phyloP scores from a whole-genome alignment of 192 early-diverging fungal genomes.

The Umbelopsis ramanniana region DNA sequence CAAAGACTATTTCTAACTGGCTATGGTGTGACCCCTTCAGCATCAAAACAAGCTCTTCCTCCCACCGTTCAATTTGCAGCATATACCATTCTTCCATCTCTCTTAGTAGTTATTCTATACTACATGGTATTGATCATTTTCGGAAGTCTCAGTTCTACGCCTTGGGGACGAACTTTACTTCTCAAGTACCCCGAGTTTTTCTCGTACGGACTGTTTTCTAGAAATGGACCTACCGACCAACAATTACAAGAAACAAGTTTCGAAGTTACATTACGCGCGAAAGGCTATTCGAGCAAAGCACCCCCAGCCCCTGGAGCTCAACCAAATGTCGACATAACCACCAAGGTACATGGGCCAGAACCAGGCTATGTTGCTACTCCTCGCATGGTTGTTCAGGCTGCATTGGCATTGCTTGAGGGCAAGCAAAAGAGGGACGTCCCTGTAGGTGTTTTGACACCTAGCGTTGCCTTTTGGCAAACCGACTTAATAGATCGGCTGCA shows the following conservation, averaged over 20 bases:
- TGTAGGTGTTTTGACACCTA: slow-evolving; percentile 55
- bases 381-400: slow-evolving; percentile 57
- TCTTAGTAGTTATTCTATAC: slow-evolving; percentile 31
- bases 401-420: slow-evolving; percentile 52
- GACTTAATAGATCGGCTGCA: slow-evolving; percentile 49
- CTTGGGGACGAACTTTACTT: slow-evolving; percentile 58
- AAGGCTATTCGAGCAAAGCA: slow-evolving; percentile 50
- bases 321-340: slow-evolving; percentile 54
- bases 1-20: slow-evolving; percentile 57
- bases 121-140: slow-evolving; percentile 41
- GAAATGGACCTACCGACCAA: slow-evolving; percentile 54
- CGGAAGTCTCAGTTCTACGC: slow-evolving; percentile 48
- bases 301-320: not conserved
- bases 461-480: slow-evolving; percentile 57
- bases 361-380: slow-evolving; percentile 70
- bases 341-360: slow-evolving; percentile 67
- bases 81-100: slow-evolving; percentile 57
- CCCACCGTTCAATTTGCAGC: slow-evolving; percentile 65
- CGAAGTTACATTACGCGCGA: slow-evolving; percentile 53
- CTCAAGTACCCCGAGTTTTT: slow-evolving; percentile 63
- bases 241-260: slow-evolving; percentile 62
- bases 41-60: slow-evolving; percentile 26
- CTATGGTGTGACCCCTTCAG: slow-evolving; percentile 35
- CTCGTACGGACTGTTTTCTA: slow-evolving; percentile 60
- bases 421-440: slow-evolving; percentile 43